Evolutionary conservation across 2,329 filamentous ascomycete species (phyloP), one percentile per base, ranked within the genome.

Genomic region (Acephala macrosclerotiorum): DNA sequence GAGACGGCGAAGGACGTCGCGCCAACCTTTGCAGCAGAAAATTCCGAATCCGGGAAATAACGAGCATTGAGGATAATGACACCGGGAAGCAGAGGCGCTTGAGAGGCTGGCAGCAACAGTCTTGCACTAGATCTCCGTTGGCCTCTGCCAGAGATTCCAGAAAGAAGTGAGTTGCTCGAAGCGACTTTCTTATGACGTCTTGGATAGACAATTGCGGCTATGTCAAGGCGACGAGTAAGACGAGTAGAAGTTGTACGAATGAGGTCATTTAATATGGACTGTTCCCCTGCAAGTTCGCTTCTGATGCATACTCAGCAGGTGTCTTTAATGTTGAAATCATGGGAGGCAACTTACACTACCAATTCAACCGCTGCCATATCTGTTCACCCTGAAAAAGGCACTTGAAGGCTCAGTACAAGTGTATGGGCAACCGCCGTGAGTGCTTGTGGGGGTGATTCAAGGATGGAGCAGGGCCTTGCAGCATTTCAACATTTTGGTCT

Each of bases 1-100:
- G 65, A 65, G 35, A 68, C 59, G 22, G 66, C 66, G 36, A 68
- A 66, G 25, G 66, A 61, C 6, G 66, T 68, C 22, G 64, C 60
- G 35, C 66, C 66, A 16, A 68, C 66, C 7, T 66, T 67, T 22
- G 64, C 64, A 22, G 66, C 57, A 22, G 55, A 60, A 16, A 57
- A 61, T 2, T 57, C 56, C 35, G 66, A 63, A 55, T 49, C 59
- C 9, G 66, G 64, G 61, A 63, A 64, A 60, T 68, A 68, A 14
- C 58, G 57, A 25, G 53, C 56, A 49, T 68, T 68, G 36, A 68
- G 33, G 12, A 68, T 56, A 25, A 66, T 49, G 25, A 68, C 66
- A 1, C 64, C 66, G n/a, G 66, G 66, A 56, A 68, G 66, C 57
- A 68, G 29, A 16, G 60, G 36, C 7, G 9, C 26, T 45, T 22